These are phyloP conservation scores for Boletus huronensis DNA, from an alignment of 768 basidiomycete genomes.

Conservation along the genomic window DNA sequence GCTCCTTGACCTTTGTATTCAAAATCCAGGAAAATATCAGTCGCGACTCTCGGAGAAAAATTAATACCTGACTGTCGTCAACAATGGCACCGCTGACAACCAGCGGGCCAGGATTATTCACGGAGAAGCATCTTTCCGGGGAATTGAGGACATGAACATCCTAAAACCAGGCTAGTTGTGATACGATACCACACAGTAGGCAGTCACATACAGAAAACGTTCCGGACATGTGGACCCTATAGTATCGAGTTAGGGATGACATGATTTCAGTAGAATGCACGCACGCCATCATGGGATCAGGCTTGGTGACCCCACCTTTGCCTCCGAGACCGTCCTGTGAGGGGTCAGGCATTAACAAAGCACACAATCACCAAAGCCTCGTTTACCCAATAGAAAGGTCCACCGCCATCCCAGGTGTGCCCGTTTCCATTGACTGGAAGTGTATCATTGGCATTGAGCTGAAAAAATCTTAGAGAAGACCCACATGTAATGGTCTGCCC, in stretches of 20 bases:
- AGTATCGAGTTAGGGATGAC: neutral
- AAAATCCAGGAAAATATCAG: neutral
- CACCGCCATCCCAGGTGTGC: slow-evolving; percentile 40
- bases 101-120: slow-evolving; percentile 29
- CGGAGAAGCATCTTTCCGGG: slow-evolving; percentile 34
- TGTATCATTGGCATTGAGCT: slow-evolving; percentile 16
- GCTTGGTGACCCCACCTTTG: slow-evolving; percentile 15
- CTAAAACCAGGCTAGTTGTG: slow-evolving; percentile 13
- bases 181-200: neutral
- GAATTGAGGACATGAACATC: slow-evolving; percentile 39
- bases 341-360: neutral
- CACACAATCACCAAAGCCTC: neutral
- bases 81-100: slow-evolving; percentile 47
- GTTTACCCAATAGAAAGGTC: slow-evolving; percentile 42
- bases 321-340: slow-evolving; percentile 28
- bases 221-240: slow-evolving; percentile 41
- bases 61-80: slow-evolving; percentile 48
- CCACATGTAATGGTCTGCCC: slow-evolving; percentile 49
- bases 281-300: slow-evolving; percentile 41
- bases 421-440: slow-evolving; percentile 39
- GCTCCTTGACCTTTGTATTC: slow-evolving; percentile 47
- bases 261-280: neutral
- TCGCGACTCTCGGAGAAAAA: neutral
- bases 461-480: slow-evolving; percentile 7
- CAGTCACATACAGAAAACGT: slow-evolving; percentile 30